Base-by-base conservation (phyloP, 139 green algal species). In the Chlorella sp. region DNA sequence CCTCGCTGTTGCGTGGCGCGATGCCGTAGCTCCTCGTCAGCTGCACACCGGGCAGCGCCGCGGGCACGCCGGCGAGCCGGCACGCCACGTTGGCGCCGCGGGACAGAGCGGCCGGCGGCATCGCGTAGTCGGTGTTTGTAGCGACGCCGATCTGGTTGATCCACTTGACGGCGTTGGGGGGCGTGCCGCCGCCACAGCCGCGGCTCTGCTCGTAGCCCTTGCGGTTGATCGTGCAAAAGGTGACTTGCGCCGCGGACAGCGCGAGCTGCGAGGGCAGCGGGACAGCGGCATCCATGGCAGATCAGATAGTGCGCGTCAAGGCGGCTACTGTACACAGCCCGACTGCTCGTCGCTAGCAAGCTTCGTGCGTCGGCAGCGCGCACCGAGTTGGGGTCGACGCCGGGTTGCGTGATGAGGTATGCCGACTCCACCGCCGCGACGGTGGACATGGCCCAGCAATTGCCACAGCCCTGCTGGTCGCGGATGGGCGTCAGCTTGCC, bases 401-500 rank as follows among this genome's bases (percentile, higher is more conserved):
- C 10, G 42, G 42, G 42, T 10, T 55, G 42, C 42, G 17, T 17
- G 10, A 10, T 10, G 10, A 55, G 42, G 17, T 55, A 55, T 10
- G 42, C 42, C 10, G 42, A 55, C 42, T 55, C 42, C 42, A 55
- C 42, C 42, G 42, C 42, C 42, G 42, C 42, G 17, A 55, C 42
- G 42, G 42, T 24, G 42, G 42, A 69, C 31, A 49, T 30, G 17
- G 31, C 62, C 62, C 62, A 69, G 62, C 62, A 69, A 31, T 34
- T 69, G 31, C 62, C 62, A 31, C 62, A 69, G 17, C 14, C 26
- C 6, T 34, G 30, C 32, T 69, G 62, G 62, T 69, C 31, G 31
- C 62, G 62, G 6, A 69, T 50, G 17, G 62, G 62, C 24, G 31
- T 69, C 62, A 69, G 2, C 62, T 69, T 69, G 31, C 62, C 62